These are phyloP conservation scores for Fomitopsis pulvina DNA, from an alignment of 768 basidiomycete species.

Conservation along the genomic window DNA sequence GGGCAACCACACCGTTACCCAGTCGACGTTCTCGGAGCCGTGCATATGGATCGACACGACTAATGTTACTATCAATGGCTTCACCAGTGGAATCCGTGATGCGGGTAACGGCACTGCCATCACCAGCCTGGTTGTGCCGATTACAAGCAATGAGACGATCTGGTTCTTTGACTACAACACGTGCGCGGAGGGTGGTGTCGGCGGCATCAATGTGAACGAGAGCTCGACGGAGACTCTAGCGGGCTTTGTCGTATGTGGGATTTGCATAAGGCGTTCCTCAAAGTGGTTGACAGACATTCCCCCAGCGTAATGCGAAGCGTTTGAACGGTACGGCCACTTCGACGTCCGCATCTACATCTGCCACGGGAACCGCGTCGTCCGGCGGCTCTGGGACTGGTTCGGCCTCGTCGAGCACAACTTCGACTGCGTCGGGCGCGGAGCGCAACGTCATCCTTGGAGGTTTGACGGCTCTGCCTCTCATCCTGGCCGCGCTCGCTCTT, in stretches of 20 bases:
- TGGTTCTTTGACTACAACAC: constrained; percentile 58
- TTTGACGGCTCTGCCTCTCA: constrained; percentile 9
- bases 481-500: constrained; percentile 13
- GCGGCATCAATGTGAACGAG: constrained; percentile 51
- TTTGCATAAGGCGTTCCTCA: too few species aligned
- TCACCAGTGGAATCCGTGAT: constrained; percentile 47
- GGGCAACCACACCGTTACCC: constrained; percentile 48
- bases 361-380: constrained; percentile 3
- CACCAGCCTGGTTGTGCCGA: constrained; percentile 39
- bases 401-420: constrained; percentile 2
- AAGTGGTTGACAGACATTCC: background rate
- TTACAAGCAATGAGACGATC: constrained; percentile 39
- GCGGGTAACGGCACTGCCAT: constrained; percentile 38
- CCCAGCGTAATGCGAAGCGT: constrained; percentile 50
- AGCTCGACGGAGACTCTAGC: constrained; percentile 30
- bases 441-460: constrained; percentile 11
- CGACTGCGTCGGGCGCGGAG: constrained; percentile 5
- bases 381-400: constrained; percentile 6
- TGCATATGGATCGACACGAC: constrained; percentile 46
- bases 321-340: constrained; percentile 43
- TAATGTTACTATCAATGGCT: constrained; percentile 47
- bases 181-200: constrained; percentile 53
- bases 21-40: constrained; percentile 49
- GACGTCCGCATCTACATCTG: constrained; percentile 11
- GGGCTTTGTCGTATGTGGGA: constrained; percentile 31